Percentiles rank a stretch among this genome's conserved stretches.
Conservation (phyloP, 805 yeast genomes). For the Ogataea paraovalis region DNA sequence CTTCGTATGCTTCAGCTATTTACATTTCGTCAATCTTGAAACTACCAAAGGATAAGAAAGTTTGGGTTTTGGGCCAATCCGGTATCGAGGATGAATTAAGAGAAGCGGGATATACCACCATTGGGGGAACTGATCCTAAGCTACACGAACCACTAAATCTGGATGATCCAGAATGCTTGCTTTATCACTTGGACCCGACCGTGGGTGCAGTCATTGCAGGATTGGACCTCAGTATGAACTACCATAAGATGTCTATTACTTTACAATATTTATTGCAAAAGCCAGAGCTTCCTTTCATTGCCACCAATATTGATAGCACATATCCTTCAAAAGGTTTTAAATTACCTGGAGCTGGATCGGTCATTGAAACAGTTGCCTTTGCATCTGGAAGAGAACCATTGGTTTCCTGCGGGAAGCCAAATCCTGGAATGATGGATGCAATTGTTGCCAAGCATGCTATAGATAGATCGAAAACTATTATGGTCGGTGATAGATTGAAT, state of each 20-base stretch:
- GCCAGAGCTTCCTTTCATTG: conserved; percentile 68
- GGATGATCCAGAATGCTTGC: conserved; percentile 51
- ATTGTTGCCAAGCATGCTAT: conserved; percentile 63
- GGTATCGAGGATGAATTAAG: conserved; percentile 81
- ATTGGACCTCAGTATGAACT: conserved; percentile 70
- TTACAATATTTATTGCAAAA: conserved; percentile 67
- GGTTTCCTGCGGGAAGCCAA: conserved; percentile 86
- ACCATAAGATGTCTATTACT: conserved; percentile 75
- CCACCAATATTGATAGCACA: conserved; percentile 93
- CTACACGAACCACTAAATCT: conserved; percentile 52
- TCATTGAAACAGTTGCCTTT: conserved; percentile 69
- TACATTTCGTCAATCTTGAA: conserved; percentile 74
- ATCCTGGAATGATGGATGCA: conserved; percentile 83
- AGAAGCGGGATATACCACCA: conserved; percentile 65
- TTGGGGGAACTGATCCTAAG: conserved; percentile 80
- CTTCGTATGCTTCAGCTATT: conserved; percentile 87
- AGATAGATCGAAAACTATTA: conserved; percentile 61
- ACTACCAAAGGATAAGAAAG: conserved; percentile 70
- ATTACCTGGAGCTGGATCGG: conserved; percentile 94
- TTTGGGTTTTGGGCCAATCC: conserved; percentile 84
- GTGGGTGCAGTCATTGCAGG: conserved; percentile 94
- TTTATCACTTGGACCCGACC: conserved; percentile 57
- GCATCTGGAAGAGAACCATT: conserved; percentile 81
- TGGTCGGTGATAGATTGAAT: conserved; percentile 94
- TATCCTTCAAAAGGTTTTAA: conserved; percentile 84